These are phyloP conservation scores for Conidiobolus incongruus DNA, from an alignment of 371 early-diverging fungal genomes.

Conservation along the genomic window DNA sequence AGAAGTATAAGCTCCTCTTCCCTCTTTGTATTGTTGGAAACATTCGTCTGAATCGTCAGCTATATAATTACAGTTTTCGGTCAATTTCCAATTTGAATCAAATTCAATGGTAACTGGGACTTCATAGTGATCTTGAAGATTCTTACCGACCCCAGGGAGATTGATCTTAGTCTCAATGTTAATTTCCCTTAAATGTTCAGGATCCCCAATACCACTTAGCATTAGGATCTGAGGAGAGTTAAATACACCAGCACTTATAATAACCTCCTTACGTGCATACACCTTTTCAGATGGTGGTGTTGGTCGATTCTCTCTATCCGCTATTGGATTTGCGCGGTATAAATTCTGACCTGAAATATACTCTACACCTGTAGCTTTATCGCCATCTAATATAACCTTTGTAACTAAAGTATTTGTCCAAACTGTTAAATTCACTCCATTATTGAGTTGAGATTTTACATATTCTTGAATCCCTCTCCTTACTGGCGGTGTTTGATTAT, in stretches of 20 bases:
- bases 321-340: background rate
- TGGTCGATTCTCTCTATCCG: background rate
- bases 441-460: too few relatives aligned
- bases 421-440: background rate
- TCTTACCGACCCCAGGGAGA: slow-evolving; percentile 1
- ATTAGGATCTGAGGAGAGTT: slow-evolving; percentile 9
- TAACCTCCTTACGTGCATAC: slow-evolving; percentile 10
- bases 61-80: background rate
- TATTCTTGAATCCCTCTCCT: too few relatives aligned
- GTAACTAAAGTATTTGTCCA: slow-evolving; percentile 3
- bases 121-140: background rate
- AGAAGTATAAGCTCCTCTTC: background rate
- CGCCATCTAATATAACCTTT: background rate
- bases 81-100: background rate
- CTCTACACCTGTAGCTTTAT: slow-evolving; percentile 2
- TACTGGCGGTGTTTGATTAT: too few relatives aligned
- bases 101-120: background rate
- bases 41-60: background rate
- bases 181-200: background rate
- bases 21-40: background rate
- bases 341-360: background rate
- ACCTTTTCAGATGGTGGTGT: background rate
- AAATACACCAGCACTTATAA: slow-evolving; percentile 9
- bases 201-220: slow-evolving; percentile 9
- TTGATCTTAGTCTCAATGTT: background rate